Base-by-base conservation (phyloP, 2,329 filamentous ascomycete genomes). In the Aspergillus amoenus region DNA sequence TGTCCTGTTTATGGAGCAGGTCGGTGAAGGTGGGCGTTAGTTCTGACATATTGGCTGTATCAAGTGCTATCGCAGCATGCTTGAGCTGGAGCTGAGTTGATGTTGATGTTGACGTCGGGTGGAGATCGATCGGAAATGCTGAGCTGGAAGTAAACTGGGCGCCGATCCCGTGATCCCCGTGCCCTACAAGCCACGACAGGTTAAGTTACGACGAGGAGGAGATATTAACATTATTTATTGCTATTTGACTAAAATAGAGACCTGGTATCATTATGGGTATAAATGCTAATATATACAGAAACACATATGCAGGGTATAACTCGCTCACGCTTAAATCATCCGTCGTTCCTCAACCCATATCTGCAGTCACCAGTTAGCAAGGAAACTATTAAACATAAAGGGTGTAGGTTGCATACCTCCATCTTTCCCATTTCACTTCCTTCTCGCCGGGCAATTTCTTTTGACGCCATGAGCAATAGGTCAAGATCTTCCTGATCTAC, bases 401-500 rank as follows among this genome's bases (percentile, higher is more conserved):
- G 58, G 34, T 57, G 40, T 43, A 42, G 32, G 49, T 56, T 58
- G 80, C 90, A 83, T 75, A 97, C 91, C 85, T 97, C 94, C 86
- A 97, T 87, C 83, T 96, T 97, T 52, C 90, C 92, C 79, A 92
- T 89, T 61, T 96, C 93, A 61, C 83, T 81, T 66, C 87, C 84
- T 70, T 93, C 88, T 73, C 84, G 89, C 76, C 81, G 85, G 47
- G 89, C 92, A 58, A 79, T 78, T 49, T 83, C 83, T 73, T 86
- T 90, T 6, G 88, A 87, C 46, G 80, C 83, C 72, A 84, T 83
- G 53, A 97, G 82, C 27, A 91, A 87, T 86, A 97, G 90, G 50
- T 97, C 93, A 61, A 97, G 77, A 77, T 99, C 94, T 69, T 99
- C 94, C 74, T 97, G 91, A 73, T 99, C 94, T 30, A 89, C 92